A percentile compares a stretch with the other conserved stretches of the same genome.
phyloP scores from a whole-genome alignment of 345 rosid genomes.

The Dimocarpus longan region DNA sequence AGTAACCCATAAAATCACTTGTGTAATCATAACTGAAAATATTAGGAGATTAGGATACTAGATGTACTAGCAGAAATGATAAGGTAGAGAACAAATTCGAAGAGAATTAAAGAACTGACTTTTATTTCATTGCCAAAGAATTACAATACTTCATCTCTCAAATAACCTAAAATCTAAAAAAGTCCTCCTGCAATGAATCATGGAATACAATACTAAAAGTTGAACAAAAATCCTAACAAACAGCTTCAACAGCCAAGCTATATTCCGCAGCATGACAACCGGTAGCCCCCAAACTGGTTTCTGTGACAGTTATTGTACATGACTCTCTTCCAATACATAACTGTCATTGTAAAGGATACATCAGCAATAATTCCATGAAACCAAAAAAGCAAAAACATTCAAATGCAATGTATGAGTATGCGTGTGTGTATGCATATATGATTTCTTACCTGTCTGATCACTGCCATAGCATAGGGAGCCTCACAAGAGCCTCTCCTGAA shows the following conservation, averaged over 20 bases:
- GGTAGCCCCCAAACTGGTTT: slow-evolving; percentile 31
- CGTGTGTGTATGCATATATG: neutral
- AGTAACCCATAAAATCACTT: too few relatives aligned
- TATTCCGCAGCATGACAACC: slow-evolving; percentile 13
- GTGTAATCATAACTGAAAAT: too few relatives aligned
- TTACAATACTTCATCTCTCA: neutral
- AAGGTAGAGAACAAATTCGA: neutral
- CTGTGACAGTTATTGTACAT: slow-evolving; percentile 31
- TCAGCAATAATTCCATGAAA: neutral
- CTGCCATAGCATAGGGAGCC: neutral
- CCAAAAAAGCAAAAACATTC: neutral
- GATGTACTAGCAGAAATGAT: too few relatives aligned
- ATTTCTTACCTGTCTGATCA: slow-evolving; percentile 14
- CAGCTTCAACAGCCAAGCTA: slow-evolving; percentile 38
- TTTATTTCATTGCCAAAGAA: neutral
- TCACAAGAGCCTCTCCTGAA: slow-evolving; percentile 21
- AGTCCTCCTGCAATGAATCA: neutral
- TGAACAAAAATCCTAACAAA: slow-evolving; percentile 17
- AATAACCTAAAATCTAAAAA: neutral
- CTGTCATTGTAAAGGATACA: slow-evolving; percentile 2
- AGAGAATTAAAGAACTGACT: neutral
- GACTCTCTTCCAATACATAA: slow-evolving; percentile 33
- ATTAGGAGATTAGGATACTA: too few relatives aligned
- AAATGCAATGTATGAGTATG: neutral
- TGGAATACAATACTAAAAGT: neutral